These are phyloP conservation scores for Melaleuca alternifolia DNA, from an alignment of 345 rosid genomes.

Conservation along the genomic window DNA sequence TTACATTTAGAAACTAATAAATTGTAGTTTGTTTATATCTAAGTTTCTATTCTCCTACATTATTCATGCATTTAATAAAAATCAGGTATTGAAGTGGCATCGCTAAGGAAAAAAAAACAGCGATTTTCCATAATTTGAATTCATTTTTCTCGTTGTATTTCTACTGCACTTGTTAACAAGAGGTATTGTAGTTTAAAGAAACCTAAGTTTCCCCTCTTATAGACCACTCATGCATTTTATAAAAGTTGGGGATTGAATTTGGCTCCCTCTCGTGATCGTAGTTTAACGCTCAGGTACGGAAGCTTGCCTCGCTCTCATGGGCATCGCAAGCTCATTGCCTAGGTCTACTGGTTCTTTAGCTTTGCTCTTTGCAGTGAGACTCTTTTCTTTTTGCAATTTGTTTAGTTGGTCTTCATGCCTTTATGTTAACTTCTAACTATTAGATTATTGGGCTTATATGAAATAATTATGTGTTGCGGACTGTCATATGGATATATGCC, in stretches of 20 bases:
- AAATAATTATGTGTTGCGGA: no score
- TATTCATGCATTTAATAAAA: no score
- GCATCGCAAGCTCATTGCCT: not conserved
- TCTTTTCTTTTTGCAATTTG: no score
- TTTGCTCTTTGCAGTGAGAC: not conserved
- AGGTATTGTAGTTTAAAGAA: not conserved
- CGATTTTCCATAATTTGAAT: no score
- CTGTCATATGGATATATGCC: no score
- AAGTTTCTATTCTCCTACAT: no score
- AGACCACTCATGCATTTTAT: not conserved
- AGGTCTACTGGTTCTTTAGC: not conserved
- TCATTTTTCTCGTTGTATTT: no score
- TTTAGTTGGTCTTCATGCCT: slow-evolving; percentile 42
- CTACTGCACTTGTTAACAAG: not conserved
- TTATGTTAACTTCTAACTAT: no score
- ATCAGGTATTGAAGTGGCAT: no score
- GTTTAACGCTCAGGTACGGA: not conserved
- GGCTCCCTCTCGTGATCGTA: not conserved
- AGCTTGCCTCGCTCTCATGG: rapidly evolving
- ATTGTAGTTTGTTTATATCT: not conserved
- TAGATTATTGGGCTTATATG: no score
- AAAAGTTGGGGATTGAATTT: not conserved
- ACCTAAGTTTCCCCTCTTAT: not conserved
- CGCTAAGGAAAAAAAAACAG: no score
- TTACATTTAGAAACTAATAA: no score